Base-by-base conservation (phyloP, 805 yeast species). In the Citeromyces nyonsensis region DNA sequence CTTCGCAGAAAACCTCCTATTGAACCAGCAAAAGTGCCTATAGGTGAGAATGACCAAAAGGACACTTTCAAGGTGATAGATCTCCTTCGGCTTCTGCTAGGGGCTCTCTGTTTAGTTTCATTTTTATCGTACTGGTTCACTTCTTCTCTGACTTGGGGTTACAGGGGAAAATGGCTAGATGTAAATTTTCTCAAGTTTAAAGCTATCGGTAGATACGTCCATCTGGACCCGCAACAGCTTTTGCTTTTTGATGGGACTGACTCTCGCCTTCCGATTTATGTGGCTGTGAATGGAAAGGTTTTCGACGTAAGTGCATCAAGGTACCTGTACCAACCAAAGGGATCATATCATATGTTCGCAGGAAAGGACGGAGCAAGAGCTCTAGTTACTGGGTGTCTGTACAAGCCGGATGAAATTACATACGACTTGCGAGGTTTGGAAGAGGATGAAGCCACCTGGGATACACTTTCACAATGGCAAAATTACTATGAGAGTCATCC, bases 321-420 rank as follows among this genome's bases (percentile, higher is more conserved):
- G 2, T 52, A 46, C 5, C 52, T 73, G 2, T 79, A 79, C 46
- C 80, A 79, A 0, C 73, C 74, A 1, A 51, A 58, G 1, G 79
- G 79, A 1, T 44, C 69, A 1, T 79, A 79, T 45, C 43, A 57
- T 7, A 52, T 61, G 28, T 65, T 79, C 43, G 63, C 74, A 24
- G 91, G 88, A 1, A 54, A 54, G 28, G 91, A 79, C 48, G 68
- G 72, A 26, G 74, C 84, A 3, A 54, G 86, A 20, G 79, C 78
- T 12, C 75, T 66, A 42, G 73, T 67, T 3, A 78, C 83, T 1
- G 86, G 86, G 3, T 78, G 85, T 42, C 70, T 79, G 36, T 47
- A 52, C 27, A 58, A 59, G 24, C 48, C 43, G 10, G 69, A 66
- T 24, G 78, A 78, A 42, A 60, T 61, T 38, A 77, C 86, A 0